Evolutionary conservation across 495 filamentous ascomycete genomes (phyloP).

Genomic region (Hyaloscypha finlandica): DNA sequence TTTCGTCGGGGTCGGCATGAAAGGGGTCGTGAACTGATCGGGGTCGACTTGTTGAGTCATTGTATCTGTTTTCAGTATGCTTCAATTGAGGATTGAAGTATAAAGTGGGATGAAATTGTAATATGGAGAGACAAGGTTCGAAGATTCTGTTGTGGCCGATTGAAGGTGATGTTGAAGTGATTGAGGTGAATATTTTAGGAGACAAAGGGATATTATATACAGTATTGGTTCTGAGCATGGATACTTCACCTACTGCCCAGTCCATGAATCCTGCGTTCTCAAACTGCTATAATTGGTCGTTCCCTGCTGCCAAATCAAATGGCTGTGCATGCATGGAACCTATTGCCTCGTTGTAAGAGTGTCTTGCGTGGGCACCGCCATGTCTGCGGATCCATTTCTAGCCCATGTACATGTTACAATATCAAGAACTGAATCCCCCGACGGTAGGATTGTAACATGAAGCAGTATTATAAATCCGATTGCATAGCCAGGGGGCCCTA

Average conservation of each 20-base stretch:
- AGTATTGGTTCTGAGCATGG: too few species aligned
- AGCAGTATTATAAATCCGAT: too few species aligned
- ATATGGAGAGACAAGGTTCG: neutral
- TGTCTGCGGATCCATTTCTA: neutral
- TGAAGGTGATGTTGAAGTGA: neutral
- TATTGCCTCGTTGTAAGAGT: neutral
- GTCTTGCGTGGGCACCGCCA: neutral
- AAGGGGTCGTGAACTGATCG: conserved; percentile 27
- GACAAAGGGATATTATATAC: neutral
- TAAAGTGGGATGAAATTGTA: too few species aligned
- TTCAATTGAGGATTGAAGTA: neutral
- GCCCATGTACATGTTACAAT: too few species aligned
- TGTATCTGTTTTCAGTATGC: neutral
- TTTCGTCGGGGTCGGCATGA: conserved; percentile 35
- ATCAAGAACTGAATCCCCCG: too few species aligned
- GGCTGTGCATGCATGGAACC: neutral
- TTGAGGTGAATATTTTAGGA: neutral
- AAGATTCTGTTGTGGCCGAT: neutral
- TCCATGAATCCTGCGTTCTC: neutral
- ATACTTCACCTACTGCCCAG: neutral
- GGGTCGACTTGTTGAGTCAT: conserved; percentile 25
- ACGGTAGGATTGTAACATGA: too few species aligned
- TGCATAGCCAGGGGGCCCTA: too few species aligned
- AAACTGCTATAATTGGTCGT: neutral
- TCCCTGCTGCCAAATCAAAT: neutral